These are phyloP conservation scores for Paramecium tetraurelia DNA, from an alignment of 73 alveolate genomes.

Conservation along the genomic window DNA sequence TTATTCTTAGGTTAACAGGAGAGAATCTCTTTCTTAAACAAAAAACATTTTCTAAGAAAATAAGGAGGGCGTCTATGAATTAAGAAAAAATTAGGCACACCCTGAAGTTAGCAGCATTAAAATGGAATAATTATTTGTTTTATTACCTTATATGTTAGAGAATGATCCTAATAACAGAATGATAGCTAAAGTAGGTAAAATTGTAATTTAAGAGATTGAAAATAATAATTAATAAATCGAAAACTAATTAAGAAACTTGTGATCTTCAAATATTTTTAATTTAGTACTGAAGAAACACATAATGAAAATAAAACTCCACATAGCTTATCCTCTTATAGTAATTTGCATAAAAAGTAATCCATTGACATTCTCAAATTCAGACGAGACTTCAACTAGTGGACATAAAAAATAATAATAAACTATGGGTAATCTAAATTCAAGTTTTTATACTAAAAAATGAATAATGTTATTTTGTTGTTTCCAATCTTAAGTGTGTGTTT, in stretches of 20 bases:
- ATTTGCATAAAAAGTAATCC: not conserved
- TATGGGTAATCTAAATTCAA: not conserved
- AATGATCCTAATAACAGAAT: not conserved
- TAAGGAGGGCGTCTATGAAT: not conserved
- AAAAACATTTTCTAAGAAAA: not conserved
- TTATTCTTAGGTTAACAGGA: not conserved
- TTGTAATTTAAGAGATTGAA: not conserved
- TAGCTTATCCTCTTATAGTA: not conserved
- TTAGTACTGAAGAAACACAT: not conserved
- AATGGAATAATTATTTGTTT: slow-evolving; percentile 8
- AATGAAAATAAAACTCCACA: not conserved
- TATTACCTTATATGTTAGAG: slow-evolving; percentile 3
- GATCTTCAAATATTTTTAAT: not conserved
- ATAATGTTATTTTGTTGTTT: not conserved
- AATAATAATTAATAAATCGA: not conserved
- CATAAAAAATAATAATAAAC: not conserved
- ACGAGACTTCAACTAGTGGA: not conserved
- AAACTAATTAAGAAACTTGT: not conserved
- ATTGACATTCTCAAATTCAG: not conserved
- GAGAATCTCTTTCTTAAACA: not conserved
- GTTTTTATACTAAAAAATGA: not conserved
- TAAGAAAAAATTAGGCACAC: not conserved
- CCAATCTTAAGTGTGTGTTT: not conserved
- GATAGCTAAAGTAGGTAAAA: not conserved
- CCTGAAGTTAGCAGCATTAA: not conserved